Conservation (phyloP, 306 rosid genomes). For the Cicer judaicum region DNA sequence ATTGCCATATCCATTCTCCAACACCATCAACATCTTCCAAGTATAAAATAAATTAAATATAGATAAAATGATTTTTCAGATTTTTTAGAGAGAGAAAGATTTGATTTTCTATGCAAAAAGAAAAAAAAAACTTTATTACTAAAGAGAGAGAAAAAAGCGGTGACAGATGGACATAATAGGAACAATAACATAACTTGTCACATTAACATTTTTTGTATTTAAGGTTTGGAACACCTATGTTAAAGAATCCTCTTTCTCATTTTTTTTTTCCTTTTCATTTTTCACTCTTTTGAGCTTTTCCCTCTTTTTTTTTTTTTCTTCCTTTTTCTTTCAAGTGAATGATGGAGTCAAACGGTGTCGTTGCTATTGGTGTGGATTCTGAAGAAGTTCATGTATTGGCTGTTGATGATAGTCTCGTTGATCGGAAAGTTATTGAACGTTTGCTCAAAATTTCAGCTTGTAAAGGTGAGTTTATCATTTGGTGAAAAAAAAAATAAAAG, state of each 20-base stretch:
- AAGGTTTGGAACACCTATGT: slow-evolving; percentile 47
- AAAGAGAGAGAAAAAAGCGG: slow-evolving; percentile 44
- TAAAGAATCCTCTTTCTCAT: slow-evolving; percentile 36
- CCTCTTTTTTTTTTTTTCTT: neutral
- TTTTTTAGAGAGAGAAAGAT: slow-evolving; percentile 62
- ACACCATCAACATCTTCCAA: slow-evolving; percentile 38
- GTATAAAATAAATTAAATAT: slow-evolving; percentile 32
- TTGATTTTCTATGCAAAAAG: slow-evolving; percentile 60
- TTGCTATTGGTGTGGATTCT: slow-evolving; percentile 39
- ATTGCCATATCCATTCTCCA: slow-evolving; percentile 63
- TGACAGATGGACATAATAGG: slow-evolving; percentile 39
- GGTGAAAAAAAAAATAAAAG: neutral
- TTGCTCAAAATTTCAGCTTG: slow-evolving; percentile 81
- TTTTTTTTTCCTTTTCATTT: neutral
- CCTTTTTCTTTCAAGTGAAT: neutral
- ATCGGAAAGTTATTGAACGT: slow-evolving; percentile 86
- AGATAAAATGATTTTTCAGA: slow-evolving; percentile 40
- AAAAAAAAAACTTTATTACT: neutral
- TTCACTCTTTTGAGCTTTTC: neutral
- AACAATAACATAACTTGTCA: slow-evolving; percentile 38
- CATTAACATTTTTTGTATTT: slow-evolving; percentile 45
- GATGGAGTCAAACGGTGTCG: slow-evolving; percentile 61
- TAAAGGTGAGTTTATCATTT: slow-evolving; percentile 58
- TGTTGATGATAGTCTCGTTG: slow-evolving; percentile 92
- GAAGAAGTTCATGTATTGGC: slow-evolving; percentile 89